Conservation (phyloP, 2,329 filamentous ascomycete species). For the Colletotrichum plurivorum region DNA sequence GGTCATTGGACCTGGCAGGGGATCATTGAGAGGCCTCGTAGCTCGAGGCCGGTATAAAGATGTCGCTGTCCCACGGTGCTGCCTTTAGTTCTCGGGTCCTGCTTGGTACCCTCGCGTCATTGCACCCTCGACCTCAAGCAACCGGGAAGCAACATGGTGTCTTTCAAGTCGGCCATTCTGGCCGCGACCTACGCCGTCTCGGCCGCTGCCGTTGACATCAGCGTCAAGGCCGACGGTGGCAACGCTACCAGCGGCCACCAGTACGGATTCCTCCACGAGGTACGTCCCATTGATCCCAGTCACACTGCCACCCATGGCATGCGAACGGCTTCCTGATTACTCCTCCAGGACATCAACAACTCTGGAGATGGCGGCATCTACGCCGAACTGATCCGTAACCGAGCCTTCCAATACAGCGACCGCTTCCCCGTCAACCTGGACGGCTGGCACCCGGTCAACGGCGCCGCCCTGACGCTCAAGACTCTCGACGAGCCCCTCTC, state of each 20-base stretch:
- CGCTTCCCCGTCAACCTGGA: conserved; percentile 58
- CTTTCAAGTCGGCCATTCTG: conserved; percentile 41
- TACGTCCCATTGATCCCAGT: conserved; percentile 39
- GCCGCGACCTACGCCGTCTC: conserved; percentile 42
- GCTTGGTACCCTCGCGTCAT: conserved; percentile 27
- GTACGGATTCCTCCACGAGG: conserved; percentile 62
- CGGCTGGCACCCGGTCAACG: conserved; percentile 61
- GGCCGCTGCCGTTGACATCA: conserved; percentile 57
- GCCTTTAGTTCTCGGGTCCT: neutral
- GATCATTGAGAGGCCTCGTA: neutral
- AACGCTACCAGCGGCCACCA: conserved; percentile 60
- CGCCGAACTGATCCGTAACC: conserved; percentile 78
- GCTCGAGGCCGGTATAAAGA: conserved; percentile 15
- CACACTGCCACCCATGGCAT: neutral
- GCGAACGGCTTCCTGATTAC: neutral
- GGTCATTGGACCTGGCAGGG: neutral
- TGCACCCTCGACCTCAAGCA: conserved; percentile 17
- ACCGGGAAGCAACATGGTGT: conserved; percentile 38
- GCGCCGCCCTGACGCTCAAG: conserved; percentile 61
- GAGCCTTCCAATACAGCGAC: conserved; percentile 74
- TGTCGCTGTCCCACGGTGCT: neutral
- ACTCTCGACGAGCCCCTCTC: conserved; percentile 64
- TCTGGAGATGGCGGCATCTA: conserved; percentile 82
- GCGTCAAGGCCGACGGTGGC: conserved; percentile 54
- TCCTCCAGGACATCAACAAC: conserved; percentile 72